Evolutionary conservation across 768 basidiomycete species (phyloP), one percentile per base, ranked within the genome.

Genomic region (Vishniacozyma victoriae): DNA sequence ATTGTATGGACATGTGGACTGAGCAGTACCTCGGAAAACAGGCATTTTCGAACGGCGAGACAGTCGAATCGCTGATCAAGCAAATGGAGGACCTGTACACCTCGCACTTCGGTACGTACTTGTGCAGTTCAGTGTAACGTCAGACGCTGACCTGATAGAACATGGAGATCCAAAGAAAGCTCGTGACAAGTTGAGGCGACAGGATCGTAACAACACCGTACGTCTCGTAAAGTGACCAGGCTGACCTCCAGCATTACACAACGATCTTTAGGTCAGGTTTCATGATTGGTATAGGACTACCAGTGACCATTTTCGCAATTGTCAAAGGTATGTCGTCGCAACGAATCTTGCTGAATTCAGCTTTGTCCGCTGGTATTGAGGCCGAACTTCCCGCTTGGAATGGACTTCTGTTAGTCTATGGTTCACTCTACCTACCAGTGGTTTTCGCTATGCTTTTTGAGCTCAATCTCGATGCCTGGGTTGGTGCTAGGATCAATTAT

Each of bases 91-190:
- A 79, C 0, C 72, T 86, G 37, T 96, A 84, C 70, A 83, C 90
- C 1, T 67, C 71, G 19, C 77, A 80, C 18, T 96, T 96, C 57
- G 79, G 87, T 89, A 66, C 25, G 82, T 74, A 12, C 13, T n/a
- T 12, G 9, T 23, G 29, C 7, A 16, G 23, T 2, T 22, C n/a
- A 5, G 5, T 13, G 25, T 15, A 29, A 19, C 19, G 25, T 1
- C 5, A 4, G 11, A 25, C 26, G 16, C n/a, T 5, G 4, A 14
- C n/a, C 13, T 41, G 46, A 39, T 51, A 79, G 80, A 79, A 60
- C 75, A 75, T 16, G 92, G 91, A 3, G 81, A 95, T 71, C 77
- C 76, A 62, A 96, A 91, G 72, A 81, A 77, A 52, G 90, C 93
- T 0, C 73, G 81, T 36, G 75, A 75, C 13, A 77, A 80, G 29